Evolutionary conservation across 2,329 filamentous ascomycete genomes (phyloP), one percentile per base, ranked within the genome.

Genomic region (Pseudogymnoascus sp.): DNA sequence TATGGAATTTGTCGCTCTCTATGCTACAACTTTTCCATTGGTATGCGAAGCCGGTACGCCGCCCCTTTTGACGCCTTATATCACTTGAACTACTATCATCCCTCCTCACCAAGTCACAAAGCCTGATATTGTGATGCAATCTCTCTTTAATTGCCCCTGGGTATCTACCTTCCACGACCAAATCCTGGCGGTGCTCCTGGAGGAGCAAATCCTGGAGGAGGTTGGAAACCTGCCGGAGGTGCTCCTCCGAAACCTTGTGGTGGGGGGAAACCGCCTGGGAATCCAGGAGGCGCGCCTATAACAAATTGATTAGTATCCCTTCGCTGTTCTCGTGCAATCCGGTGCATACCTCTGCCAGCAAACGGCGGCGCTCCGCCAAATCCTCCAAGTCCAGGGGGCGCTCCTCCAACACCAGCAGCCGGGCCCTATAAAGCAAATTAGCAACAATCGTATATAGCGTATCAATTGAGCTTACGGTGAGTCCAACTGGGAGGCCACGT

Each of bases 391-490:
- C 80, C 80, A 63, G 79, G 82, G 67, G 76, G 77, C 38, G 71
- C 78, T 62, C 78, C 81, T 62, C 91, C 93, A 71, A 96, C 88
- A 72, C 92, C 93, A 71, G 89, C 87, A 75, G 90, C 90, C 71
- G 93, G 93, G 33, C 93, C 84, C 82, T 85, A 65, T 14, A 41
- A 58, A 66, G 28, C 33, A 54, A 50, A 54, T n/a, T 50, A 63
- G 70, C 68, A 71, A 67, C 37, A 63, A 25, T 61, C 38, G 70
- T 67, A 72, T 69, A n/a, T 22, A 16, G 36, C 11, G 36, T 43
- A n/a, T 43, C 12, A 16, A 16, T 20, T 41, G 59, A 60, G 73
- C 81, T 66, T 77, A 85, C 92, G 69, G 91, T 90, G 66, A 97
- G 81, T 60, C 92, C 92, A 69, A 93, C 84, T 33, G 90, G 87